These are phyloP conservation scores for Penicillium angulare DNA, from an alignment of 495 filamentous ascomycete genomes.

Conservation along the genomic window DNA sequence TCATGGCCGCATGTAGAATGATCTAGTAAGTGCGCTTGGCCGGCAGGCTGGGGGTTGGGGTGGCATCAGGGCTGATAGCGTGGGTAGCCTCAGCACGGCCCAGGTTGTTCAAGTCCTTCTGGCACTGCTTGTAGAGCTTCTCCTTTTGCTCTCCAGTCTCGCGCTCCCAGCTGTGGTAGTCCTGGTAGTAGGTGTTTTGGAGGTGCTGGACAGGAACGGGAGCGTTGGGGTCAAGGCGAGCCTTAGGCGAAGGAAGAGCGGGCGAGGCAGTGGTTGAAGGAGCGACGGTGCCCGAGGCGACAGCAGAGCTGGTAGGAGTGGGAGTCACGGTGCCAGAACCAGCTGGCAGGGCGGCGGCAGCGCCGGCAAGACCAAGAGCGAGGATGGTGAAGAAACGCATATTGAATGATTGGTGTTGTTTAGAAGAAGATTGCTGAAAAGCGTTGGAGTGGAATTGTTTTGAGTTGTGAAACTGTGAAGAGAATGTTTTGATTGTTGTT, in stretches of 20 bases:
- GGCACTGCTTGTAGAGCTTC: neutral
- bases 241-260: neutral
- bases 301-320: neutral
- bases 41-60: neutral
- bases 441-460: too few species aligned
- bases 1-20: too few species aligned
- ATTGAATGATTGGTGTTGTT: neutral
- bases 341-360: neutral
- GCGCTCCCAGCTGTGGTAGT: neutral
- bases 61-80: neutral
- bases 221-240: neutral
- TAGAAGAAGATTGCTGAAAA: too few species aligned
- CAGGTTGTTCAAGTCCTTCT: neutral
- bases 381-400: conserved; percentile 2
- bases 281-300: neutral
- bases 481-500: too few species aligned
- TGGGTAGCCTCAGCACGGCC: neutral
- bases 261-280: neutral
- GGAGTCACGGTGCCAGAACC: neutral
- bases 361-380: conserved; percentile 1
- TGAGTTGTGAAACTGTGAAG: too few species aligned
- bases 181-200: neutral
- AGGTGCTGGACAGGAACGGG: neutral
- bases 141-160: neutral
- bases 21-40: too few species aligned